Base-by-base conservation (phyloP, 1,284 basidiomycete species). In the Cryptococcus deneoformans region DNA sequence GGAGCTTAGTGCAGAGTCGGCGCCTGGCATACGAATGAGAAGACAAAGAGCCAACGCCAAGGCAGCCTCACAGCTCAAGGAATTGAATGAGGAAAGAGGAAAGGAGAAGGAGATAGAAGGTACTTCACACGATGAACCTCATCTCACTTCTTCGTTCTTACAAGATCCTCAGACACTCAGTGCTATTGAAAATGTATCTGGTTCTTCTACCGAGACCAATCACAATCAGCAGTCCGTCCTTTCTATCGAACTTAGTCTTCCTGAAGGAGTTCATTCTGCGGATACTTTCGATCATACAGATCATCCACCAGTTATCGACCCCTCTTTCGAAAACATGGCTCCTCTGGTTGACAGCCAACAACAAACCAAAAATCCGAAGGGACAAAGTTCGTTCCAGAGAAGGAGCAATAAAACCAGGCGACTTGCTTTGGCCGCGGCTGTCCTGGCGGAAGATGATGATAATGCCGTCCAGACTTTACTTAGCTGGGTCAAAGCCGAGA, bases 381-480 rank as follows among this genome's bases (percentile, higher is more conserved):
- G 5, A 5, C 11, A 12, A 11, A 12, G 3, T 42, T 42, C 40
- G 12, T 42, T 16, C 3, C 40, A 42, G 16, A 42, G 16, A 42
- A 42, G 16, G 40, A 42, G 16, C 3, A 42, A 42, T 11, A 11
- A 16, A 42, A 42, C 40, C 40, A 42, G 16, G 5, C 11, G 40
- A 42, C 40, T 42, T 46, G 71, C 73, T 2, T 56, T 75, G 14
- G 73, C 71, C 7, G 56, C 58, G 0, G 73, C 69, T 7, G 69
- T 66, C 1, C 61, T 70, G 46, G 67, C 63, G 2, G 71, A 75
- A 55, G 69, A 71, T 20, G 67, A 70, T 37, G 61, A 68, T 20
- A 71, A 70, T 2, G 67, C 60, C 36, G 44, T 52, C 1, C 60
- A 66, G 8, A 60, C 66, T 0, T 54, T 61, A 1, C 57, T 75